A percentile compares a stretch with the other conserved stretches of the same genome.
phyloP scores from a whole-genome alignment of 345 rosid species.

The Dipteronia dyeriana region DNA sequence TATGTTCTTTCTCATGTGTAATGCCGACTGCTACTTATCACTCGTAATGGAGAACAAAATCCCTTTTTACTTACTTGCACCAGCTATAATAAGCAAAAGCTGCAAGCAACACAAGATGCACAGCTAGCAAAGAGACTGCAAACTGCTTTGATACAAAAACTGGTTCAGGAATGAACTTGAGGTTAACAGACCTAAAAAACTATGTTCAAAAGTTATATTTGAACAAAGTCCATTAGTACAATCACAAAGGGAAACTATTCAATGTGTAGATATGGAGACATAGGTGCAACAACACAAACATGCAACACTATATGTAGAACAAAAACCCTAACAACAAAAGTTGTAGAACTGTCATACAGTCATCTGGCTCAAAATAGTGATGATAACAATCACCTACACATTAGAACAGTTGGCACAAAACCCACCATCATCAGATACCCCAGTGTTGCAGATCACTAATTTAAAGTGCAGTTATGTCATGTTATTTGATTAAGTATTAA shows the following conservation, averaged over 20 bases:
- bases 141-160: conserved; percentile 85
- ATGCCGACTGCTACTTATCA: not conserved
- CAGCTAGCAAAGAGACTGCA: conserved; percentile 69
- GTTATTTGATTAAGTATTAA: not conserved
- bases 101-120: conserved; percentile 65
- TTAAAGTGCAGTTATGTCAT: not conserved
- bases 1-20: not conserved
- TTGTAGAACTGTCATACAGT: not conserved
- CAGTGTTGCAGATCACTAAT: not conserved
- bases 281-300: not conserved
- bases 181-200: conserved; percentile 91
- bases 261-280: not conserved
- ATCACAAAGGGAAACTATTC: not conserved
- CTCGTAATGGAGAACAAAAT: conserved; percentile 1
- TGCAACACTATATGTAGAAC: not conserved
- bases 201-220: conserved; percentile 16
- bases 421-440: not conserved
- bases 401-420: not conserved
- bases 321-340: not conserved
- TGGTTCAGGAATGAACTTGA: conserved; percentile 89
- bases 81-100: conserved; percentile 78
- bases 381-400: not conserved
- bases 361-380: conserved; percentile 8
- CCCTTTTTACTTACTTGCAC: conserved; percentile 84
- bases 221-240: conserved; percentile 12